Evolutionary conservation across 2,329 filamentous ascomycete genomes (phyloP), one percentile per base, ranked within the genome.

Genomic region (Hansfordia pulvinata): DNA sequence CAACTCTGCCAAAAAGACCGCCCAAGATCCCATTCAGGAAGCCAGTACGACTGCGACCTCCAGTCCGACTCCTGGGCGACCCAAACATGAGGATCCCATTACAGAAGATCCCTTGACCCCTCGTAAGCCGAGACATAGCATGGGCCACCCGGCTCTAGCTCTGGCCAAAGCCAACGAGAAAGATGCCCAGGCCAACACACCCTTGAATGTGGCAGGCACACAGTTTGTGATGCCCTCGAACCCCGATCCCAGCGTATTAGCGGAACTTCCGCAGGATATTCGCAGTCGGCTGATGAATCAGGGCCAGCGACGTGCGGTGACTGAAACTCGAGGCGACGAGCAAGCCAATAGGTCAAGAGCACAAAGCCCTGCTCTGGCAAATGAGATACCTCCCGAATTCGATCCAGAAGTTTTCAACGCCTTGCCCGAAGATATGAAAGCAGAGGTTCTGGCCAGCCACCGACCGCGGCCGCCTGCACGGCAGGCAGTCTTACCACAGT

Each of bases 141-240:
- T 43, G 13, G 41, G 56, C 0, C 70, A 74, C 33, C 66, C 67
- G 18, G 68, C 64, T 3, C 50, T 69, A 28, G 56, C 59, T 3
- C 52, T 74, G 25, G 53, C 61, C 3, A 60, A 53, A 36, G 59
- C 63, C 2, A 61, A 55, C 30, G 54, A 62, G 20, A 56, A 49
- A 30, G 53, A 80, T 46, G 32, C 56, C 36, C 57, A 70, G 51
- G 57, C 78, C 13, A 77, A 66, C 34, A 70, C 67, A 6, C 76
- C 76, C 2, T 56, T 93, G 13, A 93, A 94, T 42, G 68, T 83
- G 3, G 62, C 73, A 3, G 84, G 88, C 2, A 93, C 88, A 0
- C 90, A 98, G 42, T 98, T 98, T 42, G 71, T 96, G 24, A 62
- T 98, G 39, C 90, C 90, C 0, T 69, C 69, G 2, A 82, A 93